These are phyloP conservation scores for Calonectria fujianensis DNA, from an alignment of 2,329 filamentous ascomycete genomes.

Conservation along the genomic window DNA sequence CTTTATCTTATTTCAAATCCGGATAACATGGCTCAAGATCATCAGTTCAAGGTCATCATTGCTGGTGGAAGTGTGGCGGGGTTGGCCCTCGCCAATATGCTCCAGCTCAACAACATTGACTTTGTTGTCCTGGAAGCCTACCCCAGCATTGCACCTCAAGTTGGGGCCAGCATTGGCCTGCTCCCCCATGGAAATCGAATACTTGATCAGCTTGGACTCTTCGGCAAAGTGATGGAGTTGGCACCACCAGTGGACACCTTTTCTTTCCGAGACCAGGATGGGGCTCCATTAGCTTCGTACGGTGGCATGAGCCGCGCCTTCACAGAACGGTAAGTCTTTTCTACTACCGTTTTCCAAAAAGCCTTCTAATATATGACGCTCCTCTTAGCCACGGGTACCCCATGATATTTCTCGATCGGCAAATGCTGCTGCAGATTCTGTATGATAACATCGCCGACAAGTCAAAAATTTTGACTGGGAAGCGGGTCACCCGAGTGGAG, in stretches of 20 bases:
- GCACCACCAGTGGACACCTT: conserved; percentile 25
- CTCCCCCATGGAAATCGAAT: conserved; percentile 65
- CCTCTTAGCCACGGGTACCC: conserved; percentile 54
- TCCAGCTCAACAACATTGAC: conserved; percentile 60
- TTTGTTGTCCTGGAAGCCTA: conserved; percentile 69
- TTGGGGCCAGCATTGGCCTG: conserved; percentile 69
- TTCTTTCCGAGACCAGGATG: conserved; percentile 19
- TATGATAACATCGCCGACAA: conserved; percentile 60
- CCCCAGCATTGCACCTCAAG: conserved; percentile 63
- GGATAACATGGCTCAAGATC: not conserved
- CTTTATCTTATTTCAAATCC: not conserved
- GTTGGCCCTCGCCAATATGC: conserved; percentile 42
- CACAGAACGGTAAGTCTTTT: conserved; percentile 23
- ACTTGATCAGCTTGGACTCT: conserved; percentile 67
- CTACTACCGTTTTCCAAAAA: no score
- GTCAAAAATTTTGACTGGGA: conserved; percentile 41
- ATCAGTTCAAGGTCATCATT: conserved; percentile 28
- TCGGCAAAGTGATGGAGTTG: conserved; percentile 44
- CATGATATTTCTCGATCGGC: conserved; percentile 59
- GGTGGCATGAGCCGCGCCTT: conserved; percentile 19
- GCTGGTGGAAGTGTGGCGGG: conserved; percentile 40
- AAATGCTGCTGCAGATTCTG: conserved; percentile 58
- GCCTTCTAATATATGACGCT: not conserved
- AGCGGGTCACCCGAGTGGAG: conserved; percentile 40
- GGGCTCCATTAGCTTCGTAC: not conserved